phyloP scores from a whole-genome alignment of 495 filamentous ascomycete genomes.

The Cercophora sp. region DNA sequence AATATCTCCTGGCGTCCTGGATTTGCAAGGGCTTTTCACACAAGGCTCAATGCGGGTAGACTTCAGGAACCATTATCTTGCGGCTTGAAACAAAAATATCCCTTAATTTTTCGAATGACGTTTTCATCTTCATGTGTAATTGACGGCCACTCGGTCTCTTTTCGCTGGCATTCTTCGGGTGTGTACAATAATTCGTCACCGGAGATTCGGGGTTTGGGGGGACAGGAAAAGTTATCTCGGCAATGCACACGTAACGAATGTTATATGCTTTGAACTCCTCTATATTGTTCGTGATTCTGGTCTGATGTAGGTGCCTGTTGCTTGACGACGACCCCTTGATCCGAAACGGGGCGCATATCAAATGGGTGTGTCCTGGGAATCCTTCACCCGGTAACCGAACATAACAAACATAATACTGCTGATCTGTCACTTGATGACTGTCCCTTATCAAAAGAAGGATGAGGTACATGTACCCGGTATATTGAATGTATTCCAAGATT shows the following conservation, averaged over 20 bases:
- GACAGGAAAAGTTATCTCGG: constrained; percentile 34
- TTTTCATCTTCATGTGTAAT: constrained; percentile 26
- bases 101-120: constrained; percentile 31
- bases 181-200: constrained; percentile 38
- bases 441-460: no score
- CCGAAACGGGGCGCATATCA: no score
- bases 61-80: constrained; percentile 29
- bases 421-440: no score
- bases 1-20: constrained; percentile 32
- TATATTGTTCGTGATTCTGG: no score
- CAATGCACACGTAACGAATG: constrained; percentile 5
- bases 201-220: constrained; percentile 30
- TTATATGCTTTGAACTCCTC: neutral
- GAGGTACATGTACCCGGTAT: no score
- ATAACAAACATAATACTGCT: no score
- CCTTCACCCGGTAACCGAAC: no score
- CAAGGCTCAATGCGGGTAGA: constrained; percentile 26
- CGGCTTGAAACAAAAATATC: constrained; percentile 28
- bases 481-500: no score
- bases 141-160: constrained; percentile 26
- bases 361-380: no score
- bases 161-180: constrained; percentile 32
- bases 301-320: no score
- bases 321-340: no score
- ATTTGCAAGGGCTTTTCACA: constrained; percentile 25